Evolutionary conservation across 306 rosid genomes (phyloP).

Genomic region (Citrullus amarus): DNA sequence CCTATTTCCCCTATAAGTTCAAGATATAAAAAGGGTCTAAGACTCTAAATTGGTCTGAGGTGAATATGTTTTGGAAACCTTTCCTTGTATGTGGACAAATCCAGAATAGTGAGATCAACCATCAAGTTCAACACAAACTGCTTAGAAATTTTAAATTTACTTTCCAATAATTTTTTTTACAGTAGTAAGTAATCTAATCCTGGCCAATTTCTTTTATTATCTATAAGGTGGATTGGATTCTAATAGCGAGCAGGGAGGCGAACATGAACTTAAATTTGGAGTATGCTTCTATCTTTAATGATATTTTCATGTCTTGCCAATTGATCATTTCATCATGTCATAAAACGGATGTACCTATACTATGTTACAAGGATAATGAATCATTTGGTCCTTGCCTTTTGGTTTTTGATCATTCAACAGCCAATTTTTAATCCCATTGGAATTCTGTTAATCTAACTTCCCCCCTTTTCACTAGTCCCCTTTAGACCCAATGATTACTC

Average conservation of each 20-base stretch:
- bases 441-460: neutral
- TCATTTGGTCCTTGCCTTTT: neutral
- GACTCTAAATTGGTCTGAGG: neutral
- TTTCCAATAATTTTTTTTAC: constrained; percentile 10
- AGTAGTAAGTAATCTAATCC: constrained; percentile 23
- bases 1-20: neutral
- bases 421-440: neutral
- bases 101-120: neutral
- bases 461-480: neutral
- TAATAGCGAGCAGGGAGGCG: constrained; percentile 37
- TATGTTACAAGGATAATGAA: neutral
- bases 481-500: neutral
- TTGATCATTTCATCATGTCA: neutral
- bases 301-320: constrained; percentile 17
- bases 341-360: neutral
- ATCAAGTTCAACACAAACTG: constrained; percentile 1
- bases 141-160: neutral
- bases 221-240: constrained; percentile 52
- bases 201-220: constrained; percentile 15
- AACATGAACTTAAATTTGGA: constrained; percentile 54
- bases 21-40: neutral
- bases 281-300: constrained; percentile 37
- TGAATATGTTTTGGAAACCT: constrained; percentile 1
- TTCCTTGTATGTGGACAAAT: neutral
- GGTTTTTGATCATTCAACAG: neutral